Conservation (phyloP, 73 alveolate species). For the Blepharisma stoltei region DNA sequence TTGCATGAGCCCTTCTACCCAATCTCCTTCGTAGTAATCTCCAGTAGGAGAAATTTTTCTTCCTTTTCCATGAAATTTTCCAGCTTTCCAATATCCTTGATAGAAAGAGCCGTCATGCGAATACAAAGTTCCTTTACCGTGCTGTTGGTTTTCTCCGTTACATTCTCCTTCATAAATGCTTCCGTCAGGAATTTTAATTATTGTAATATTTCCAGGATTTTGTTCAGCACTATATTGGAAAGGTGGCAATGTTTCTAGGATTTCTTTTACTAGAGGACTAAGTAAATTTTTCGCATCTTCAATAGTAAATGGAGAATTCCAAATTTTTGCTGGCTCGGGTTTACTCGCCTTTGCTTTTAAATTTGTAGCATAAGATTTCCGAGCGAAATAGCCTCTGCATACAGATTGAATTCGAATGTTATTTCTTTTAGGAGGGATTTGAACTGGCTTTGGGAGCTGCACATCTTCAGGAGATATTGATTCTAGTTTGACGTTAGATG, state of each 20-base stretch:
- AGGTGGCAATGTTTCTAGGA: not conserved
- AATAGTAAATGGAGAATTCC: not conserved
- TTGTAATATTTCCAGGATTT: not conserved
- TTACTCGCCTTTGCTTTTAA: not conserved
- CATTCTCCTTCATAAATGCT: conserved; percentile 22
- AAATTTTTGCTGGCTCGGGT: not conserved
- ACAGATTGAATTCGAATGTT: too few species aligned
- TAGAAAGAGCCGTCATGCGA: conserved; percentile 38
- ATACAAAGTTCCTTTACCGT: conserved; percentile 35
- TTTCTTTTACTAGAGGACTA: not conserved
- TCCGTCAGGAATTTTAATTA: not conserved
- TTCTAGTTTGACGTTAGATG: too few species aligned
- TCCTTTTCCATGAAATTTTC: conserved; percentile 45
- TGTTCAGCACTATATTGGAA: not conserved
- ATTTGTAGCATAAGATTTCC: not conserved
- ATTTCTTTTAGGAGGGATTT: too few species aligned
- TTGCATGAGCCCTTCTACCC: conserved; percentile 45
- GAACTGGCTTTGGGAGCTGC: too few species aligned
- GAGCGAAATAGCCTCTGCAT: too few species aligned
- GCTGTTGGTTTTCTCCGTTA: not conserved
- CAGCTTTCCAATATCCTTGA: conserved; percentile 46
- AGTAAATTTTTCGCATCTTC: not conserved
- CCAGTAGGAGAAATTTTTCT: conserved; percentile 43
- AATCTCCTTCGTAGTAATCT: conserved; percentile 47
- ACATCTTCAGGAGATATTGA: too few species aligned